These are phyloP conservation scores for Apiospora rasikravindrae DNA, from an alignment of 2,329 filamentous ascomycete genomes.

Conservation along the genomic window DNA sequence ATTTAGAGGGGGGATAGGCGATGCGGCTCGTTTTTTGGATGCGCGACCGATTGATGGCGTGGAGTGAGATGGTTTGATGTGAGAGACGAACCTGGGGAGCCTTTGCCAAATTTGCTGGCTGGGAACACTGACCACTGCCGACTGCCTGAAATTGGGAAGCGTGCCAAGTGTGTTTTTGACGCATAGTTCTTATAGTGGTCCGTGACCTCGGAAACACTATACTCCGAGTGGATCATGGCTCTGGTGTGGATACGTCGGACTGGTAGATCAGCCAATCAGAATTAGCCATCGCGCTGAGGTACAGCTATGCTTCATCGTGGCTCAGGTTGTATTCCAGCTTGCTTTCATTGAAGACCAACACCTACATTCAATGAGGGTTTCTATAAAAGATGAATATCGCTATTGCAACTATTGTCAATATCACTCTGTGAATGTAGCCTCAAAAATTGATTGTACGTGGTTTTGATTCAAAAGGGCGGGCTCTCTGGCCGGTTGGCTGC, in stretches of 20 bases:
- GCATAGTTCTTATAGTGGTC: neutral
- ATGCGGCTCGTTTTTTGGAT: slow-evolving; percentile 61
- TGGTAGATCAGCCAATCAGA: neutral
- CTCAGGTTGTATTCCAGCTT: neutral
- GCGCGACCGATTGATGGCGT: slow-evolving; percentile 56
- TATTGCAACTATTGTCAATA: neutral
- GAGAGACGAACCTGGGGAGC: slow-evolving; percentile 21
- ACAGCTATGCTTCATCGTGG: slow-evolving; percentile 3
- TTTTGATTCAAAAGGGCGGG: neutral
- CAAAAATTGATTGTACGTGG: neutral
- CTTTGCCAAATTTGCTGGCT: slow-evolving; percentile 21
- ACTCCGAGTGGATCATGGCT: neutral
- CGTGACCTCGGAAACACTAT: slow-evolving; percentile 4
- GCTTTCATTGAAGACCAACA: neutral
- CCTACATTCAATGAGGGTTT: neutral
- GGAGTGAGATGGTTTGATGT: slow-evolving; percentile 32
- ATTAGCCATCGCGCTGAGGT: neutral
- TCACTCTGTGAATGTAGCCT: neutral
- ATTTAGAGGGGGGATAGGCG: slow-evolving; percentile 62
- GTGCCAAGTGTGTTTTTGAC: slow-evolving; percentile 14
- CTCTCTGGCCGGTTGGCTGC: neutral
- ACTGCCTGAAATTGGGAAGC: slow-evolving; percentile 15
- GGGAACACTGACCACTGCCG: slow-evolving; percentile 20
- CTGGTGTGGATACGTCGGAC: neutral
- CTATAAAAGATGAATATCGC: neutral